Percentiles rank a stretch among this genome's conserved stretches.
Evolutionary conservation across 192 early-diverging fungal species (phyloP).

Genomic region (Coemansia sp.): DNA sequence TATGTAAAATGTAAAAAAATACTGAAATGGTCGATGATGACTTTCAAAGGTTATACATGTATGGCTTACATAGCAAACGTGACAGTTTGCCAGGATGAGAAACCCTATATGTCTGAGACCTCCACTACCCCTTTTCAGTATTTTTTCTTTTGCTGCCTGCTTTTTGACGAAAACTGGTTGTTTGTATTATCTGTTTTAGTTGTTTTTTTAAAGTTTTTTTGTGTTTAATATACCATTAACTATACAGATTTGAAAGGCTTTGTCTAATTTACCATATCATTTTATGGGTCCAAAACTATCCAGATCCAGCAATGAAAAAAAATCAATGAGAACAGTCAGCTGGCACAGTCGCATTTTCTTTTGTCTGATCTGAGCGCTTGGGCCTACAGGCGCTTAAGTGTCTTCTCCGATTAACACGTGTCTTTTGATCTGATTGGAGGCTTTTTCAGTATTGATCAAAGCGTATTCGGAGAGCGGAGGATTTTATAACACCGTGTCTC

Average conservation of each 20-base stretch:
- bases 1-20: neutral
- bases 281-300: neutral
- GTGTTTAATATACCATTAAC: too few species aligned
- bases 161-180: neutral
- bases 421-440: neutral
- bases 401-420: neutral
- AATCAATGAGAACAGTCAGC: neutral
- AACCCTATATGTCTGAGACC: slow-evolving; percentile 32
- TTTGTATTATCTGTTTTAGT: neutral
- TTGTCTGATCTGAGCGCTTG: neutral
- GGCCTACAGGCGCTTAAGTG: too few species aligned
- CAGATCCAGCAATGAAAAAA: neutral
- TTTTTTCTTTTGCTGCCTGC: neutral
- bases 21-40: slow-evolving; percentile 8
- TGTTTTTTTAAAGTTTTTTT: neutral
- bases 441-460: neutral
- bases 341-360: neutral
- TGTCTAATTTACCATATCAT: neutral
- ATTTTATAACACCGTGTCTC: neutral
- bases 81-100: slow-evolving; percentile 40
- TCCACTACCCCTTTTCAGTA: neutral
- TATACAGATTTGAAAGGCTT: too few species aligned
- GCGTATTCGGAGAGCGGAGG: neutral
- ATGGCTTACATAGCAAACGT: slow-evolving; percentile 48
- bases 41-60: slow-evolving; percentile 19